These are phyloP conservation scores for Exophiala mesophila DNA, from an alignment of 2,329 filamentous ascomycete species.

Conservation along the genomic window DNA sequence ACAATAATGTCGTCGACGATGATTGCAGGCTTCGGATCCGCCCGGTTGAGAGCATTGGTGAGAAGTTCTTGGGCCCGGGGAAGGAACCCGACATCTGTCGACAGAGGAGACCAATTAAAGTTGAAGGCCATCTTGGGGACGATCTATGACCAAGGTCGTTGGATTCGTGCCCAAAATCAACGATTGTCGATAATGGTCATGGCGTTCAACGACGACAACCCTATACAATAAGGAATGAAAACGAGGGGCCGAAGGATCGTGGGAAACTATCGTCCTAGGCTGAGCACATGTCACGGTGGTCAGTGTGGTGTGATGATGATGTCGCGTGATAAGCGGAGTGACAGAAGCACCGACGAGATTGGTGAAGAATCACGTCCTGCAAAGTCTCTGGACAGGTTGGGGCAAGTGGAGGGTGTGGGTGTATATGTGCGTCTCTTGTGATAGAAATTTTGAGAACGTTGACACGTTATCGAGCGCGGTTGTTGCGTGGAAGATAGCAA, in stretches of 20 bases:
- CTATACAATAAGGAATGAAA: neutral
- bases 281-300: neutral
- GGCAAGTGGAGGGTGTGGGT: too few relatives aligned
- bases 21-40: constrained; percentile 95
- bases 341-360: too few relatives aligned
- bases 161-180: neutral
- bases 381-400: too few relatives aligned
- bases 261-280: neutral
- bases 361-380: too few relatives aligned
- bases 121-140: constrained; percentile 99
- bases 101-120: constrained; percentile 99
- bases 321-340: neutral
- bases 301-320: neutral
- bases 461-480: too few relatives aligned
- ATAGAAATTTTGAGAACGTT: too few relatives aligned
- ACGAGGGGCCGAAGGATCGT: too few relatives aligned
- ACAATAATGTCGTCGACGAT: constrained; percentile 94
- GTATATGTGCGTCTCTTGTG: too few relatives aligned
- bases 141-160: too few relatives aligned
- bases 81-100: constrained; percentile 89
- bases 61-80: constrained; percentile 88
- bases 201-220: neutral
- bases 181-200: neutral
- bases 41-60: constrained; percentile 93
- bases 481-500: too few relatives aligned